Percentiles rank a stretch among this genome's conserved stretches.
These are phyloP conservation scores for Micractinium conductrix DNA, from an alignment of 139 green algal species.

Conservation along the genomic window DNA sequence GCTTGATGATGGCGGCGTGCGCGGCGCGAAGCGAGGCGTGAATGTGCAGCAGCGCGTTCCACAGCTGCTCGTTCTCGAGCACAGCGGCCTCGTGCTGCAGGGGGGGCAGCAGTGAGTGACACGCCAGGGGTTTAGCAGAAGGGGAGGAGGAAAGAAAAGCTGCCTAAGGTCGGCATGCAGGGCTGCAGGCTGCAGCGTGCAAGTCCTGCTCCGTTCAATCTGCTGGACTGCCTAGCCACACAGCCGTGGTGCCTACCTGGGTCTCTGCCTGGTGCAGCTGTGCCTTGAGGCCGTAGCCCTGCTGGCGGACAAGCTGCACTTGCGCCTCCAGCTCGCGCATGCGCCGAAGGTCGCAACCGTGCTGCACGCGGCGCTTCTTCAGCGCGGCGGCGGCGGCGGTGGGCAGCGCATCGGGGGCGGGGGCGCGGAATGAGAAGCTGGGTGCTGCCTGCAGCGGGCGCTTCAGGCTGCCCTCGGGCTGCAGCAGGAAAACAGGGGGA, in stretches of 20 bases:
- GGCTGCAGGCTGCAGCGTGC: too few species aligned
- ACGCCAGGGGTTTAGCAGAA: neutral
- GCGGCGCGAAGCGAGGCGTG: conserved; percentile 28
- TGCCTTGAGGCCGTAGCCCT: conserved; percentile 2
- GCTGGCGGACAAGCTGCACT: conserved; percentile 1
- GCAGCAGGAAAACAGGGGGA: too few species aligned
- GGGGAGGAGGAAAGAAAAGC: too few species aligned
- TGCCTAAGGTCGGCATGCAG: too few species aligned
- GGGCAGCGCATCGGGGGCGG: neutral
- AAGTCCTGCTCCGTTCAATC: too few species aligned
- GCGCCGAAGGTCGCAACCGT: too few species aligned
- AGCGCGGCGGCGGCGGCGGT: neutral
- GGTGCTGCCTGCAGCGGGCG: neutral
- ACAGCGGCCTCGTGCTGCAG: conserved; percentile 8
- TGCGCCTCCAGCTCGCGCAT: conserved; percentile 37
- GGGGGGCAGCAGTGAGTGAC: too few species aligned
- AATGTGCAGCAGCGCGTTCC: conserved; percentile 34
- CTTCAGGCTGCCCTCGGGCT: neutral
- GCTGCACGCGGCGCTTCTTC: conserved; percentile 17
- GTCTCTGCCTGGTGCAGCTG: conserved; percentile 3
- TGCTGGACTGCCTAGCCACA: too few species aligned
- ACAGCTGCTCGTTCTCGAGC: conserved; percentile 39
- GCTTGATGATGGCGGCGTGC: conserved; percentile 4
- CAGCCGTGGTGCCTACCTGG: too few species aligned
- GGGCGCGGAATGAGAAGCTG: conserved; percentile 25